Percentiles rank a stretch among this genome's conserved stretches.
phyloP scores from a whole-genome alignment of 768 basidiomycete species.

The Mycena maculata region DNA sequence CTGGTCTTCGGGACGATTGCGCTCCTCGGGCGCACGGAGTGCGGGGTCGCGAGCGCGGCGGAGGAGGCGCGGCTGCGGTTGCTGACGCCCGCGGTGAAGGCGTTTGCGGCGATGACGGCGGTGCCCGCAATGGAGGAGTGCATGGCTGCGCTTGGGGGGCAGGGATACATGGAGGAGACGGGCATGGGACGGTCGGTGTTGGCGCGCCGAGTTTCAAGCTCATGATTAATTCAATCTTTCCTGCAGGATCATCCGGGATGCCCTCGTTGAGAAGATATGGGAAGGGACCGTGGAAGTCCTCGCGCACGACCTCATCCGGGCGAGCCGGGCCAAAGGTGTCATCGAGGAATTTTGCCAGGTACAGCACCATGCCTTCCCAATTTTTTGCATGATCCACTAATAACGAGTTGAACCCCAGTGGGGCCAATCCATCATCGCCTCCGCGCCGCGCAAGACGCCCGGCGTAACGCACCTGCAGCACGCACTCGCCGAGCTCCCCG shows the following conservation, averaged over 20 bases:
- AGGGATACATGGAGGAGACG: slow-evolving; percentile 88
- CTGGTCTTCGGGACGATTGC: slow-evolving; percentile 68
- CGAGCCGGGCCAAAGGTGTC: slow-evolving; percentile 54
- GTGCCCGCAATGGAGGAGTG: slow-evolving; percentile 75
- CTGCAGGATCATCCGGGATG: slow-evolving; percentile 68
- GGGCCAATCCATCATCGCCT: slow-evolving; percentile 57
- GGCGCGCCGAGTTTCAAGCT: too few species aligned
- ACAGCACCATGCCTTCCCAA: background rate
- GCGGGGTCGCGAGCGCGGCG: slow-evolving; percentile 57
- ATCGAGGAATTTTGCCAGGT: slow-evolving; percentile 64
- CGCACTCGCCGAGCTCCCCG: slow-evolving; percentile 54
- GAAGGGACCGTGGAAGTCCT: slow-evolving; percentile 81
- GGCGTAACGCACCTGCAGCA: slow-evolving; percentile 47
- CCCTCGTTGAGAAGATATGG: slow-evolving; percentile 85
- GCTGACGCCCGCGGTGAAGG: slow-evolving; percentile 77
- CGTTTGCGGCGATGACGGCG: slow-evolving; percentile 75
- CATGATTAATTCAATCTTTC: background rate
- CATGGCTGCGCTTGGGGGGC: slow-evolving; percentile 80
- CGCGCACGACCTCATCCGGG: slow-evolving; percentile 72
- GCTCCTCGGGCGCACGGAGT: slow-evolving; percentile 73
- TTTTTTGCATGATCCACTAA: background rate
- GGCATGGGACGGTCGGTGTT: slow-evolving; percentile 65
- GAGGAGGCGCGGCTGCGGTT: slow-evolving; percentile 69
- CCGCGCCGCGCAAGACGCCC: slow-evolving; percentile 43
- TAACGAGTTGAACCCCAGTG: slow-evolving; percentile 53